Conservation (phyloP, 2,329 filamentous ascomycete species). For the Colletotrichum zoysiae region DNA sequence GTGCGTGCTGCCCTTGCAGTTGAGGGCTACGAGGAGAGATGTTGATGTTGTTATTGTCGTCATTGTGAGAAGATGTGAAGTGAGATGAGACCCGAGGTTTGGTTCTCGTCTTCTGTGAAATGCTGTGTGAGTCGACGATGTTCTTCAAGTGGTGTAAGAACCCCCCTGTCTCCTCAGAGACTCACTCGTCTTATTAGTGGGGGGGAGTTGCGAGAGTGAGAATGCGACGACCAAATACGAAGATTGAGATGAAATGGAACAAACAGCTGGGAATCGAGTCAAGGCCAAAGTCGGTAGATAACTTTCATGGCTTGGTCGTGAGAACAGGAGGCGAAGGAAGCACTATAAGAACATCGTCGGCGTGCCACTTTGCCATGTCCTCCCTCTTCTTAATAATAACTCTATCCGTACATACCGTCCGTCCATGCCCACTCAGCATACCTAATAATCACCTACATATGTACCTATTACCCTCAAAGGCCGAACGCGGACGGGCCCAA, state of each 20-base stretch:
- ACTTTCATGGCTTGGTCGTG: neutral
- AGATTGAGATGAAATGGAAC: neutral
- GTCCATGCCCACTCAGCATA: neutral
- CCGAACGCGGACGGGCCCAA: slow-evolving; percentile 32
- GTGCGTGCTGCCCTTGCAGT: slow-evolving; percentile 80
- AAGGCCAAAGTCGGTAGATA: neutral
- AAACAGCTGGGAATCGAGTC: neutral
- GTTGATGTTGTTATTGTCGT: slow-evolving; percentile 39
- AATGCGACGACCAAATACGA: neutral
- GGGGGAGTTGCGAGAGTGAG: slow-evolving; percentile 1
- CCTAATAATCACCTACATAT: neutral
- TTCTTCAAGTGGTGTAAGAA: slow-evolving; percentile 19
- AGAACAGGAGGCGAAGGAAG: neutral
- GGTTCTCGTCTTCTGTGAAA: neutral
- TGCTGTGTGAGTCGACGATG: neutral
- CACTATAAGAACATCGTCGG: neutral
- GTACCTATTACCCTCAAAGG: slow-evolving; percentile 9
- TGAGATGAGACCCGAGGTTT: slow-evolving; percentile 8
- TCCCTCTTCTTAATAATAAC: neutral
- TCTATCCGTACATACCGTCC: neutral
- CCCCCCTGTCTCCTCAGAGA: slow-evolving; percentile 26
- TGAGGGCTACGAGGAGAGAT: slow-evolving; percentile 78
- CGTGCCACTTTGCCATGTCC: slow-evolving; percentile 3
- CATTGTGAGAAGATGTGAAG: slow-evolving; percentile 16
- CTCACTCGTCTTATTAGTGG: neutral